phyloP scores from a whole-genome alignment of 176 grass and related monocot species.

The Phragmites australis region DNA sequence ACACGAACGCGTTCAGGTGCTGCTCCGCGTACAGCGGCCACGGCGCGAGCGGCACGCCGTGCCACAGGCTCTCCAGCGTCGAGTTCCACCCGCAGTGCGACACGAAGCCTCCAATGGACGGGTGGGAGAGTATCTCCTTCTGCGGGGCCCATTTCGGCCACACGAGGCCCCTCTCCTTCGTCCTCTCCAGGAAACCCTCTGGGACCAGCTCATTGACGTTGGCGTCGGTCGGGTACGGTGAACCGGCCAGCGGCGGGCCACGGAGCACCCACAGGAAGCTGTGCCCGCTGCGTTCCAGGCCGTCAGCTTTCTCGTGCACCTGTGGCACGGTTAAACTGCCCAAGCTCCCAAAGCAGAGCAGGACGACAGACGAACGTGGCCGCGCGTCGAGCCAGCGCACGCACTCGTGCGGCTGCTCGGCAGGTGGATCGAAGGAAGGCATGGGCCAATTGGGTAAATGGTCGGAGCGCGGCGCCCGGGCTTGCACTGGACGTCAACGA shows the following conservation, averaged over 20 bases:
- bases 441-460: slow-evolving; percentile 44
- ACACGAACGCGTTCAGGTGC: slow-evolving; percentile 54
- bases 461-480: not conserved
- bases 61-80: slow-evolving; percentile 52
- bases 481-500: slow-evolving; percentile 4
- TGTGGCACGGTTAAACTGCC: slow-evolving; percentile 18
- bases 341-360: slow-evolving; percentile 52
- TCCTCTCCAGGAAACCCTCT: slow-evolving; percentile 44
- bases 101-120: slow-evolving; percentile 48
- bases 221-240: not conserved
- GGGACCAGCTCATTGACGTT: slow-evolving; percentile 18
- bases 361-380: slow-evolving; percentile 37
- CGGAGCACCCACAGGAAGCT: slow-evolving; percentile 52
- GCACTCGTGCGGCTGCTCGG: slow-evolving; percentile 27
- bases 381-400: slow-evolving; percentile 48
- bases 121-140: slow-evolving; percentile 40
- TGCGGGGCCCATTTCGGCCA: slow-evolving; percentile 47
- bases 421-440: not conserved
- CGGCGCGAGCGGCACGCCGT: slow-evolving; percentile 47
- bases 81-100: slow-evolving; percentile 80
- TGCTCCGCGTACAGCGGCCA: slow-evolving; percentile 67
- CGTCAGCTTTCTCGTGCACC: slow-evolving; percentile 35
- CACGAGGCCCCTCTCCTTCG: slow-evolving; percentile 27
- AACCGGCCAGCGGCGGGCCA: not conserved
- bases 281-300: slow-evolving; percentile 43